Evolutionary conservation across 2,329 filamentous ascomycete genomes (phyloP), one percentile per base, ranked within the genome.

Genomic region (Verticillium albo-atrum): DNA sequence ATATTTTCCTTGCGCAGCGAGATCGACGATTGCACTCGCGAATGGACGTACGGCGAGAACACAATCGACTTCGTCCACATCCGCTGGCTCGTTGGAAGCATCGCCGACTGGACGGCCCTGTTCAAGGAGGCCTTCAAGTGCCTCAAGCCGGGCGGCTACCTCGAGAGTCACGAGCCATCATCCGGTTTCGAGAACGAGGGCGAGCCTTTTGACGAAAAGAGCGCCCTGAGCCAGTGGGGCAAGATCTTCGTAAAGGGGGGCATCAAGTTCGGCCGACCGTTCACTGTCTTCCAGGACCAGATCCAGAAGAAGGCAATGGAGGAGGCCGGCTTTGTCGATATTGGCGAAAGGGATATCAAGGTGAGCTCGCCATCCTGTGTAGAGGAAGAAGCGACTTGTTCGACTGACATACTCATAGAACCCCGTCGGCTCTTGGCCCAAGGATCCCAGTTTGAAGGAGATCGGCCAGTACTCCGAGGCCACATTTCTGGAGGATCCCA

Each of bases 91-190:
- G 58, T 71, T 6, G 68, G 68, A 4, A 60, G 59, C 12, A 61
- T 66, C 37, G 50, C 55, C 12, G 59, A 66, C 61, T 68, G 64
- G 64, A 35, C 56, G 4, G 15, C 15, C 15, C 50, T 53, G 47
- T 37, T 57, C 23, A 20, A 32, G 7, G 26, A 59, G 14, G 53
- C 42, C 1, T 59, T 37, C n/a, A 27, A 17, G 10, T 70, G 80
- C 58, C 64, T 80, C 12, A 73, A 69, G 50, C 73, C 75, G 1
- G 81, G 81, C n/a, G 80, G 79, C 53, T 82, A 79, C 77, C 71
- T 83, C 35, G 81, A 83, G 62, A 47, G 34, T 6, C 82, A 74
- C 66, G 76, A 76, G 61, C 76, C 4, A 58, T 64, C n/a, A 67
- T 58, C 59, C 27, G 56, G 55, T 20, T 70, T 70, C 26, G 53